phyloP scores from a whole-genome alignment of 148 eudicot species.

The Spergularia bocconei region DNA sequence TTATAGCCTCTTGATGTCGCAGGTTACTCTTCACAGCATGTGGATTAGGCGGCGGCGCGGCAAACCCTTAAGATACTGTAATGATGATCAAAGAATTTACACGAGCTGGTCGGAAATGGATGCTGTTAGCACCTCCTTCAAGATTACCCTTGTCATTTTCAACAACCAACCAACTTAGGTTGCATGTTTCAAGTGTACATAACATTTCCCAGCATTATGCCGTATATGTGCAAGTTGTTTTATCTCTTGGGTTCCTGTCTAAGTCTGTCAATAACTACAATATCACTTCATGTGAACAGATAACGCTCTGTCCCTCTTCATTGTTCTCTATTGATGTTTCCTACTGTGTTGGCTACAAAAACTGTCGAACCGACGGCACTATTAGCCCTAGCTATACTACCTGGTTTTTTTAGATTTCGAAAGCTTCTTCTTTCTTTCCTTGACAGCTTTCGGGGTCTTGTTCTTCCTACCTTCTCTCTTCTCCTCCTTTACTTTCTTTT shows the following conservation, averaged over 20 bases:
- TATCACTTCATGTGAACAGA: too few species aligned
- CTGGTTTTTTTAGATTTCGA: constrained; percentile 69
- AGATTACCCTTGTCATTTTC: constrained; percentile 20
- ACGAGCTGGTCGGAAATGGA: constrained; percentile 51
- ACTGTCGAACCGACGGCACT: background rate
- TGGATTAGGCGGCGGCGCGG: constrained; percentile 80
- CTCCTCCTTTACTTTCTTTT: constrained; percentile 96
- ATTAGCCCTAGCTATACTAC: constrained; percentile 23
- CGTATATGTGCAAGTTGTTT: too few species aligned
- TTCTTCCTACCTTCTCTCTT: constrained; percentile 85
- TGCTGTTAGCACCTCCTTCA: constrained; percentile 51
- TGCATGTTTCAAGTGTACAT: constrained; percentile 2
- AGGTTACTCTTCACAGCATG: constrained; percentile 73
- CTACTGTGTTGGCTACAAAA: background rate
- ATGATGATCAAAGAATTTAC: constrained; percentile 29
- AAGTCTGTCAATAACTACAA: too few species aligned
- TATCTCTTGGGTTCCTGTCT: too few species aligned
- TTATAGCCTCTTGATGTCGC: constrained; percentile 7
- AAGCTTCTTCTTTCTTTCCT: constrained; percentile 92
- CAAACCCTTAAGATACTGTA: constrained; percentile 58
- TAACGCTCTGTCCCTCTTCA: too few species aligned
- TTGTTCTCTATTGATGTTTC: too few species aligned
- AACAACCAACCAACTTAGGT: background rate
- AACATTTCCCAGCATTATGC: constrained; percentile 3
- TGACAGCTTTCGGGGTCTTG: constrained; percentile 74